Conservation (phyloP, 2,329 filamentous ascomycete genomes). For the Leptographium wingfieldii region DNA sequence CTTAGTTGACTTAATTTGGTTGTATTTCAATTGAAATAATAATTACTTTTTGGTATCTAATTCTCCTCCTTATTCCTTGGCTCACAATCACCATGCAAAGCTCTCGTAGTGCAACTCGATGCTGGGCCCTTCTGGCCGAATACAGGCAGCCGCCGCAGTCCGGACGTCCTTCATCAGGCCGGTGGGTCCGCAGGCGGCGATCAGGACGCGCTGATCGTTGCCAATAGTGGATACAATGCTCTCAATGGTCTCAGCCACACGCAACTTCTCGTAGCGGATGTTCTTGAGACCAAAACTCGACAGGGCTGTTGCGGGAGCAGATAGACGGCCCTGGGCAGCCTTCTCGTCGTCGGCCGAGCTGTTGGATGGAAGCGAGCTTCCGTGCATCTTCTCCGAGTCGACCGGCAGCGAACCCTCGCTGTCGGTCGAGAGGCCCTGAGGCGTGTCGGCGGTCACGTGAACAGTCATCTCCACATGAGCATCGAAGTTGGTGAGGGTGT, state of each 20-base stretch:
- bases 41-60: not conserved
- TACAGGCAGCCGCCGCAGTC: conserved; percentile 28
- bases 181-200: conserved; percentile 36
- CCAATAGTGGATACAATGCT: not conserved
- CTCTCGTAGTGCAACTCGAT: conserved; percentile 37
- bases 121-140: conserved; percentile 29
- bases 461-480: not conserved
- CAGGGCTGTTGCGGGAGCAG: not conserved
- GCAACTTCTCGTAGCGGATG: conserved; percentile 2
- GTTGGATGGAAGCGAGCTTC: not conserved
- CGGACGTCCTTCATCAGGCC: conserved; percentile 29
- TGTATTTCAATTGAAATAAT: not conserved
- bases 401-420: not conserved
- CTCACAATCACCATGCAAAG: conserved; percentile 22
- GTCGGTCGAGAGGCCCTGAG: not conserved
- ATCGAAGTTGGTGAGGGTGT: not conserved
- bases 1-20: too few species aligned
- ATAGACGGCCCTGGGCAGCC: not conserved
- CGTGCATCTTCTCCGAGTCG: not conserved
- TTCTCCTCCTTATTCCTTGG: not conserved
- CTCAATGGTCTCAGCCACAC: not conserved
- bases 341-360: not conserved
- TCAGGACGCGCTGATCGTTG: conserved; percentile 25
- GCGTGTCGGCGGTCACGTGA: not conserved
- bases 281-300: not conserved